Evolutionary conservation across 148 eudicot species (phyloP).

Genomic region (Chenopodium berlandieri): DNA sequence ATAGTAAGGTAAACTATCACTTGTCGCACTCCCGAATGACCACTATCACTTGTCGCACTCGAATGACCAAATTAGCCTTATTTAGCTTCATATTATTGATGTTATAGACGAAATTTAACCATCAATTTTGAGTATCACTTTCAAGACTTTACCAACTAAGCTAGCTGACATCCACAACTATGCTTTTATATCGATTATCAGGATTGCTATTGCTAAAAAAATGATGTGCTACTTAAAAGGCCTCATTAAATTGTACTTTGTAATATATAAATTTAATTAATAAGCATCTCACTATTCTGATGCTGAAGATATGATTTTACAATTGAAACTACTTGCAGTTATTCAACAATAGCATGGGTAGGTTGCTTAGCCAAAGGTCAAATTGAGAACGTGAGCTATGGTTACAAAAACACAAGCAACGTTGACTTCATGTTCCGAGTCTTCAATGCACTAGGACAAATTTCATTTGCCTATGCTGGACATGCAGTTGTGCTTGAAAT

Average conservation of each 20-base stretch:
- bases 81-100: too few relatives aligned
- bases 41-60: not conserved
- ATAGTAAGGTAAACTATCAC: not conserved
- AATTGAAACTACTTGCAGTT: constrained; percentile 42
- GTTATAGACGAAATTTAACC: too few relatives aligned
- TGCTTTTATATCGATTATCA: too few relatives aligned
- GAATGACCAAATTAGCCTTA: not conserved
- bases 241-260: too few relatives aligned
- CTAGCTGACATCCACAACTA: too few relatives aligned
- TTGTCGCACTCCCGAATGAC: not conserved
- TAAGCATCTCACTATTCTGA: not conserved
- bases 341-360: constrained; percentile 92
- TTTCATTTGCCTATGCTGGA: constrained; percentile 79
- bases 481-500: constrained; percentile 85
- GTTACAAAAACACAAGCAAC: constrained; percentile 59
- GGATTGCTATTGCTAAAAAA: too few relatives aligned
- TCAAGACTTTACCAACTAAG: too few relatives aligned
- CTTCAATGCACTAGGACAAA: constrained; percentile 79
- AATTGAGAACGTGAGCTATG: constrained; percentile 63
- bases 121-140: too few relatives aligned
- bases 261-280: too few relatives aligned
- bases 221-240: too few relatives aligned
- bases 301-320: not conserved
- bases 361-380: constrained; percentile 63
- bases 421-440: constrained; percentile 66